A percentile compares a stretch with the other conserved stretches of the same genome.
Conservation (phyloP, 1,139 yeast species). For the Zygoascus meyerae region DNA sequence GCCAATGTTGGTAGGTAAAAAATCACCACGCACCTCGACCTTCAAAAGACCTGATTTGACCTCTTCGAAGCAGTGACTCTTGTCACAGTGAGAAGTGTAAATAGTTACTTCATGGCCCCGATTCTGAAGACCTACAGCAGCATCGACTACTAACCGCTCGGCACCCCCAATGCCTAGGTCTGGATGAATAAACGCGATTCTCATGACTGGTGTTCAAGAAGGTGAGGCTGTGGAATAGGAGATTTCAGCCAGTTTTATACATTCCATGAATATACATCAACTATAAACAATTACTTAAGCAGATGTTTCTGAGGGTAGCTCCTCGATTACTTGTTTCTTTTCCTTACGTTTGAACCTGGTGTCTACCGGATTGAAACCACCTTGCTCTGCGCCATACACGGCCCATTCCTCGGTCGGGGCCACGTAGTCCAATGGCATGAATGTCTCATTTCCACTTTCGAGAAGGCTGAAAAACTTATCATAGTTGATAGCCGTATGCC, state of each 20-base stretch:
- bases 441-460: conserved; percentile 47
- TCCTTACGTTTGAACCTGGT: conserved; percentile 23
- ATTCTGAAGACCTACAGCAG: conserved; percentile 79
- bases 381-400: conserved; percentile 74
- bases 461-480: conserved; percentile 66
- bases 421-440: conserved; percentile 74
- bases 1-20: conserved; percentile 59
- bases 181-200: conserved; percentile 86
- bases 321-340: background rate
- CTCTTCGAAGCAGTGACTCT: conserved; percentile 84
- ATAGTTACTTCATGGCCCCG: conserved; percentile 61
- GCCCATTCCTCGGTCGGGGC: conserved; percentile 89
- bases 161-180: conserved; percentile 97
- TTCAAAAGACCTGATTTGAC: conserved; percentile 50
- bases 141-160: conserved; percentile 89
- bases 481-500: conserved; percentile 91
- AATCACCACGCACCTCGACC: conserved; percentile 75
- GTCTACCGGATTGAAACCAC: conserved; percentile 89
- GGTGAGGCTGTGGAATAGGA: background rate
- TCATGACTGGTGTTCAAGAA: conserved; percentile 31
- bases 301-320: too few species aligned
- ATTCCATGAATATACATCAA: too few species aligned
- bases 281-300: too few species aligned
- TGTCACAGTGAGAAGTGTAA: conserved; percentile 88
- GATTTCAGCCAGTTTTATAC: background rate